Conservation (phyloP, 106 monocot genomes). For the Hemerocallis citrina region DNA sequence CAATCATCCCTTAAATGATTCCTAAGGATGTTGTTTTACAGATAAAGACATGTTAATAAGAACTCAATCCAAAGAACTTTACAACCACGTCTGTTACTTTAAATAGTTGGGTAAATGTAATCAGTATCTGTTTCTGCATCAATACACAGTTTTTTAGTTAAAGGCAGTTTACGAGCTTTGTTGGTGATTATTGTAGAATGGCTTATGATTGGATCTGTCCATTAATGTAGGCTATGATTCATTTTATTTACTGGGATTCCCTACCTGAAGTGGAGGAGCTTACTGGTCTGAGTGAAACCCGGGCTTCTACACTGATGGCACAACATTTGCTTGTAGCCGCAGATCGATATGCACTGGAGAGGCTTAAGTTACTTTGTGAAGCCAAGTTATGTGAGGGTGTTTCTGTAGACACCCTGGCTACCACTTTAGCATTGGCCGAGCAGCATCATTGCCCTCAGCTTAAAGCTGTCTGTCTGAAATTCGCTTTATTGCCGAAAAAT, state of each 20-base stretch:
- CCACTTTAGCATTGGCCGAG: conserved; percentile 42
- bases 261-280: conserved; percentile 23
- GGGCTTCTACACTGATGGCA: conserved; percentile 23
- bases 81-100: too few relatives aligned
- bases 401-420: conserved; percentile 31
- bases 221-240: conserved; percentile 25
- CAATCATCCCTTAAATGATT: too few relatives aligned
- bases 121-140: too few relatives aligned
- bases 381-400: conserved; percentile 24
- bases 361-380: conserved; percentile 44
- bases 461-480: conserved; percentile 37
- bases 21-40: too few relatives aligned
- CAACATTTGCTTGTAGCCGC: conserved; percentile 47
- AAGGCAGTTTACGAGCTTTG: too few relatives aligned
- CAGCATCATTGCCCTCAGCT: conserved; percentile 39
- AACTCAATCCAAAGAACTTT: too few relatives aligned
- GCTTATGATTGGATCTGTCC: too few relatives aligned
- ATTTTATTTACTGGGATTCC: conserved; percentile 31
- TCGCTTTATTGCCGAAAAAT: conserved; percentile 19
- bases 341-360: conserved; percentile 43
- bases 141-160: too few relatives aligned
- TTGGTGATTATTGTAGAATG: too few relatives aligned
- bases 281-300: conserved; percentile 13
- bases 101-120: too few relatives aligned
- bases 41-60: too few relatives aligned